phyloP scores from a whole-genome alignment of 257 asterid genomes.

The Primulina tabacum region DNA sequence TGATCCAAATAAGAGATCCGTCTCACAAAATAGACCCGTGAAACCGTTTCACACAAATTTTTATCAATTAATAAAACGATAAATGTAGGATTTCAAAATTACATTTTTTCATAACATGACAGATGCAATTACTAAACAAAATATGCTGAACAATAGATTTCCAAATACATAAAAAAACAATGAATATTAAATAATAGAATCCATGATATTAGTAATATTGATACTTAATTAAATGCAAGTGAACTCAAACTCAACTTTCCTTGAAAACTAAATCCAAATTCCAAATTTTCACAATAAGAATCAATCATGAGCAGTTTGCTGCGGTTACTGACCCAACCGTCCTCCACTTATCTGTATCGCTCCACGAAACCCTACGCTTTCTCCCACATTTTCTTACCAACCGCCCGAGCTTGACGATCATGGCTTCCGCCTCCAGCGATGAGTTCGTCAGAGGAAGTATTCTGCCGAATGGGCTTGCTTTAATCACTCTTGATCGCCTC shows the following conservation, averaged over 20 bases:
- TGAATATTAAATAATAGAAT: too few species aligned
- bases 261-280: not conserved
- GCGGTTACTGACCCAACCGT: slow-evolving; percentile 26
- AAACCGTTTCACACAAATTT: too few species aligned
- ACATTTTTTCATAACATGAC: too few species aligned
- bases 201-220: too few species aligned
- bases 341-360: slow-evolving; percentile 21
- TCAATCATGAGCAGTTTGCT: slow-evolving; percentile 27
- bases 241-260: not conserved
- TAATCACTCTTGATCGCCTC: slow-evolving; percentile 93
- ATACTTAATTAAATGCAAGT: not conserved
- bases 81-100: too few species aligned
- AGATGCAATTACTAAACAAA: too few species aligned
- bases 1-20: too few species aligned
- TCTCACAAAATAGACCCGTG: too few species aligned
- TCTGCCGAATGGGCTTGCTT: slow-evolving; percentile 73
- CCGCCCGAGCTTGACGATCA: slow-evolving; percentile 39
- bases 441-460: slow-evolving; percentile 78
- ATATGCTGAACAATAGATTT: too few species aligned
- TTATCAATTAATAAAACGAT: too few species aligned
- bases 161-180: too few species aligned
- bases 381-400: not conserved
- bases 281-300: not conserved
- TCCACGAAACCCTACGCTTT: slow-evolving; percentile 29
- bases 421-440: slow-evolving; percentile 57